These are phyloP conservation scores for Colletotrichum sp. DNA, from an alignment of 2,329 filamentous ascomycete genomes.

Conservation along the genomic window DNA sequence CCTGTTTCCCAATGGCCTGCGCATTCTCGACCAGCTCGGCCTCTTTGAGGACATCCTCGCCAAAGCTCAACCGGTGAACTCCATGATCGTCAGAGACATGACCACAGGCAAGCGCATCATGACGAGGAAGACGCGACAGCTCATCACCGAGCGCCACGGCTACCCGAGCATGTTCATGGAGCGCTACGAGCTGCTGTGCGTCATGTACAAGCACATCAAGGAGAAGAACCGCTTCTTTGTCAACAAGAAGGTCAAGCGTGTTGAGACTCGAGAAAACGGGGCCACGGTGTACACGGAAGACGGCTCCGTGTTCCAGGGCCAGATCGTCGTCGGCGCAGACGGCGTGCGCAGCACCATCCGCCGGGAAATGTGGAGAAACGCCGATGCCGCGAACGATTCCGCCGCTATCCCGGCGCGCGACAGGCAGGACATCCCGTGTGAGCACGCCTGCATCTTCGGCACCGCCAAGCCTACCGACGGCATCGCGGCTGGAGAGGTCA, in stretches of 20 bases:
- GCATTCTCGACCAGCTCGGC: constrained; percentile 57
- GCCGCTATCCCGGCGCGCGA: constrained; percentile 5
- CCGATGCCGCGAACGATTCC: constrained; percentile 3
- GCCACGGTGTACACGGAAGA: constrained; percentile 34
- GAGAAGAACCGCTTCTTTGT: constrained; percentile 28
- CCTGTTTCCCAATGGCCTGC: constrained; percentile 43
- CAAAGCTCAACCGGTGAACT: background rate
- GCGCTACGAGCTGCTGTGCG: constrained; percentile 35
- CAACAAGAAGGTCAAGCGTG: constrained; percentile 17
- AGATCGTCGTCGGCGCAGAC: constrained; percentile 43
- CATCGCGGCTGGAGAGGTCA: background rate
- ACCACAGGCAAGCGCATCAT: constrained; percentile 5
- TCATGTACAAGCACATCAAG: constrained; percentile 36
- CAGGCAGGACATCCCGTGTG: background rate
- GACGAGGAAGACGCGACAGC: background rate
- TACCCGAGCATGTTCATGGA: constrained; percentile 40
- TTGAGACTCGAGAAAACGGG: constrained; percentile 7
- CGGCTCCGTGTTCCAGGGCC: constrained; percentile 32
- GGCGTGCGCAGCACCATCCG: constrained; percentile 44
- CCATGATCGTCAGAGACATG: background rate
- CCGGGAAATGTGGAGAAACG: constrained; percentile 29
- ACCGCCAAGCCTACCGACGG: constrained; percentile 3
- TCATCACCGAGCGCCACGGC: constrained; percentile 24
- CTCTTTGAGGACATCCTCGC: constrained; percentile 25
- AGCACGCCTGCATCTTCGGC: constrained; percentile 18